Percentiles rank a stretch among this genome's conserved stretches.
Evolutionary conservation across 73 alveolate genomes (phyloP).

Genomic region (Stentor roeselii): DNA sequence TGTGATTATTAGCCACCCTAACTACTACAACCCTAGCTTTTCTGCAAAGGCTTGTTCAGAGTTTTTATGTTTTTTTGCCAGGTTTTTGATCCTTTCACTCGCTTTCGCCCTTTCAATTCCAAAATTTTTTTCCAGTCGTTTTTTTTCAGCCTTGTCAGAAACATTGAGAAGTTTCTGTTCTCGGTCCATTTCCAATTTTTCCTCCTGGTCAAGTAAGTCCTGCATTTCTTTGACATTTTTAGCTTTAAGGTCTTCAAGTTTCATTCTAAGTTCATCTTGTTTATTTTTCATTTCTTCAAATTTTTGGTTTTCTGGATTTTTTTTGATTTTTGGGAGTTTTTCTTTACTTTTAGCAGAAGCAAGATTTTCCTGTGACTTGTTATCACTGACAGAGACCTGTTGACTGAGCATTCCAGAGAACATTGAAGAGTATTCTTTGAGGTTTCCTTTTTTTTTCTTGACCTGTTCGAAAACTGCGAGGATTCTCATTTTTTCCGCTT

Average conservation of each 20-base stretch:
- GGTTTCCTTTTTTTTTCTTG: slow-evolving; percentile 7
- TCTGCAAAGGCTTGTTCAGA: neutral
- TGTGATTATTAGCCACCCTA: neutral
- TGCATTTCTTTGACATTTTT: slow-evolving; percentile 36
- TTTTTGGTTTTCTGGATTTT: no score
- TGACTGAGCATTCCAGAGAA: neutral
- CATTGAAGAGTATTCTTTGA: slow-evolving; percentile 1
- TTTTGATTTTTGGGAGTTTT: no score
- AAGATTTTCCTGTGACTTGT: neutral
- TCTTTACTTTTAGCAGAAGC: no score
- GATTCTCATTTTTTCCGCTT: slow-evolving; percentile 4
- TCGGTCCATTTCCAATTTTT: slow-evolving; percentile 40
- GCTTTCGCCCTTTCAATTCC: slow-evolving; percentile 55
- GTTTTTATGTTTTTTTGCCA: neutral
- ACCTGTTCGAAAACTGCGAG: neutral
- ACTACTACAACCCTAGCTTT: neutral
- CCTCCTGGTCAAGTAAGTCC: slow-evolving; percentile 42
- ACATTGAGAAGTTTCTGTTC: slow-evolving; percentile 20
- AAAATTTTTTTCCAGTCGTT: slow-evolving; percentile 39
- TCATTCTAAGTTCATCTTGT: neutral
- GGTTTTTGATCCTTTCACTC: slow-evolving; percentile 38
- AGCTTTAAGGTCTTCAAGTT: slow-evolving; percentile 32
- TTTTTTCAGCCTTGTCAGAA: slow-evolving; percentile 35
- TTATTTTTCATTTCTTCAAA: neutral
- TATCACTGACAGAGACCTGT: neutral